phyloP scores from a whole-genome alignment of 163 green algal species.

The Scenedesmus sp. region DNA sequence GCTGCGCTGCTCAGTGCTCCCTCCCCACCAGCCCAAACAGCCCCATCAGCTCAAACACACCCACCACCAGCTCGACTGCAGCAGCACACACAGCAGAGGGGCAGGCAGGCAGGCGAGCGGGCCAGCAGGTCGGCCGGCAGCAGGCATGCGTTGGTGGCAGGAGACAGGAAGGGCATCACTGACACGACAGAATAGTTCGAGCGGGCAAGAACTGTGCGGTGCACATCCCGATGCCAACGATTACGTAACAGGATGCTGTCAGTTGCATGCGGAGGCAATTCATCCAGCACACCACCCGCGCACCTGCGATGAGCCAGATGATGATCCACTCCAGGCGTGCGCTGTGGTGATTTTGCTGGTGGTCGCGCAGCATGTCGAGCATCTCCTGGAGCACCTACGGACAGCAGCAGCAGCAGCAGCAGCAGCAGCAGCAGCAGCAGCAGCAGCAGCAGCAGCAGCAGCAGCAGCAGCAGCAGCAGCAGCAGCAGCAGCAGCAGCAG shows the following conservation, averaged over 20 bases:
- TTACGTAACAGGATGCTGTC: too few relatives aligned
- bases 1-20: neutral
- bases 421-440: neutral
- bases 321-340: constrained; percentile 86
- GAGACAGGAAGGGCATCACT: too few relatives aligned
- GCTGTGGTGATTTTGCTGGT: constrained; percentile 79
- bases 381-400: constrained; percentile 75
- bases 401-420: neutral
- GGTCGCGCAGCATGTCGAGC: constrained; percentile 87
- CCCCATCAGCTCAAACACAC: constrained; percentile 42
- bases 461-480: too few relatives aligned
- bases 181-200: too few relatives aligned
- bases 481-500: too few relatives aligned
- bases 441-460: neutral
- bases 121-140: neutral
- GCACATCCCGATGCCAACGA: too few relatives aligned
- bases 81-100: too few relatives aligned
- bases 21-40: constrained; percentile 38
- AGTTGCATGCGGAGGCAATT: too few relatives aligned
- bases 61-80: constrained; percentile 48
- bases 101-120: neutral
- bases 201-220: too few relatives aligned
- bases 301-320: constrained; percentile 38
- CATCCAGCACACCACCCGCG: neutral
- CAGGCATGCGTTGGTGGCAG: neutral